Evolutionary conservation across 805 yeast species (phyloP).

Genomic region (Candida glaebosa): DNA sequence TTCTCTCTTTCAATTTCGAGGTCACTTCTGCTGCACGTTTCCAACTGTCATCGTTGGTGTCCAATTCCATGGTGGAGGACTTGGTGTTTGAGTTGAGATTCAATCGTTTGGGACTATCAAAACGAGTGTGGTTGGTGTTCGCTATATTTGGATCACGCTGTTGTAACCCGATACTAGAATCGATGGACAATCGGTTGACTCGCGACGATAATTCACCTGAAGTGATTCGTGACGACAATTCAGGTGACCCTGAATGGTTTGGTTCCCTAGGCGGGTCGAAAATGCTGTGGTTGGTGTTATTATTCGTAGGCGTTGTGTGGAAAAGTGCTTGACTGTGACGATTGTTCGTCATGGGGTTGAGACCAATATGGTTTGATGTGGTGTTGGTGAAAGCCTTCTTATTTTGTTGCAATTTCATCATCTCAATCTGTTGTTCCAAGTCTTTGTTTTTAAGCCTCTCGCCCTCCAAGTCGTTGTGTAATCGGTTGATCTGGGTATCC

Average conservation of each 20-base stretch:
- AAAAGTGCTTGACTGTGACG: conserved; percentile 2
- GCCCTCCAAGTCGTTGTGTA: conserved; percentile 59
- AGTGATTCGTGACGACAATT: conserved; percentile 14
- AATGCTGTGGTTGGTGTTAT: neutral
- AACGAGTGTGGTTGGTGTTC: conserved; percentile 5
- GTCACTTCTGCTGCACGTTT: conserved; percentile 88
- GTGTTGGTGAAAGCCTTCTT: conserved; percentile 9
- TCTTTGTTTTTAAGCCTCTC: conserved; percentile 50
- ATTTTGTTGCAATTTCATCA: conserved; percentile 25
- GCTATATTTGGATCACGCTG: conserved; percentile 7
- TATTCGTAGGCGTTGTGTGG: conserved; percentile 1
- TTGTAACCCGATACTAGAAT: conserved; percentile 14
- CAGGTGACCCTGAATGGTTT: neutral
- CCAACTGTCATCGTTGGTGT: conserved; percentile 67
- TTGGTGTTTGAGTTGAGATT: neutral
- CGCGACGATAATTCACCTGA: conserved; percentile 39
- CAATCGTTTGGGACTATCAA: conserved; percentile 16
- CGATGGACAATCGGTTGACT: conserved; percentile 40
- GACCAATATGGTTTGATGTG: conserved; percentile 3
- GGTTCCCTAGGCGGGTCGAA: conserved; percentile 1
- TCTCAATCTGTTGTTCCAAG: conserved; percentile 45
- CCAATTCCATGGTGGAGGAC: conserved; percentile 26
- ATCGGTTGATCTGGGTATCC: conserved; percentile 63
- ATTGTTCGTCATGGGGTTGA: conserved; percentile 1
- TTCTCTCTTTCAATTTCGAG: conserved; percentile 76